Conservation (phyloP, 805 yeast species). For the Sugiyamaella mastotermitis region DNA sequence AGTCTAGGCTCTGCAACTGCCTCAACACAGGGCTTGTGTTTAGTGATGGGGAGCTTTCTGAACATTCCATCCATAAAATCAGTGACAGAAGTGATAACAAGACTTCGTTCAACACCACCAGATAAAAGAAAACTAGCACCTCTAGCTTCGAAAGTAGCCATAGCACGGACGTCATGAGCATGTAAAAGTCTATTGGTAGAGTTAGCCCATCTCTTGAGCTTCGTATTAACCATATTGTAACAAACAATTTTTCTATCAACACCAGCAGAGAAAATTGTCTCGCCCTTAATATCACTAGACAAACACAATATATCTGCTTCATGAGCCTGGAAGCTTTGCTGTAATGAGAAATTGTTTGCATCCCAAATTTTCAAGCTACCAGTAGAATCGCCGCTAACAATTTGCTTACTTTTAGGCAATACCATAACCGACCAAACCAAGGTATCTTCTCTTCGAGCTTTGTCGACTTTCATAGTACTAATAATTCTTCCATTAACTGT, state of each 20-base stretch:
- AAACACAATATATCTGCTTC: constrained; percentile 87
- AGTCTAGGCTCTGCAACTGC: constrained; percentile 44
- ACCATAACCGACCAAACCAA: constrained; percentile 82
- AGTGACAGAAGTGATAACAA: constrained; percentile 52
- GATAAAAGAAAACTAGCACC: constrained; percentile 54
- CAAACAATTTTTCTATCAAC: constrained; percentile 87
- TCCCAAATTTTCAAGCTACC: constrained; percentile 96
- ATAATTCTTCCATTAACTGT: constrained; percentile 54
- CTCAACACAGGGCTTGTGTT: constrained; percentile 52
- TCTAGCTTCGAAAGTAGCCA: constrained; percentile 49
- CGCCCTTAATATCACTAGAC: constrained; percentile 52
- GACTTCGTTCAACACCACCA: constrained; percentile 39
- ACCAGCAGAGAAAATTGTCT: constrained; percentile 77
- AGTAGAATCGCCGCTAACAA: constrained; percentile 95
- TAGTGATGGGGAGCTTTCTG: constrained; percentile 56
- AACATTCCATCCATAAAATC: constrained; percentile 67
- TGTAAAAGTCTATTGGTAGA: constrained; percentile 74
- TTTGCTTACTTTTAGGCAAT: constrained; percentile 57
- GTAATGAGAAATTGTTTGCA: constrained; percentile 61
- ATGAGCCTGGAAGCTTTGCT: constrained; percentile 77
- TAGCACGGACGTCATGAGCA: constrained; percentile 75
- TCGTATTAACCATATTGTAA: constrained; percentile 45
- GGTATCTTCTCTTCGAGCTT: constrained; percentile 68
- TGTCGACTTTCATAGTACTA: constrained; percentile 87
- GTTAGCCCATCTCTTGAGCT: constrained; percentile 61